These are phyloP conservation scores for Phoma sp. DNA, from an alignment of 2,329 filamentous ascomycete genomes.

Conservation along the genomic window DNA sequence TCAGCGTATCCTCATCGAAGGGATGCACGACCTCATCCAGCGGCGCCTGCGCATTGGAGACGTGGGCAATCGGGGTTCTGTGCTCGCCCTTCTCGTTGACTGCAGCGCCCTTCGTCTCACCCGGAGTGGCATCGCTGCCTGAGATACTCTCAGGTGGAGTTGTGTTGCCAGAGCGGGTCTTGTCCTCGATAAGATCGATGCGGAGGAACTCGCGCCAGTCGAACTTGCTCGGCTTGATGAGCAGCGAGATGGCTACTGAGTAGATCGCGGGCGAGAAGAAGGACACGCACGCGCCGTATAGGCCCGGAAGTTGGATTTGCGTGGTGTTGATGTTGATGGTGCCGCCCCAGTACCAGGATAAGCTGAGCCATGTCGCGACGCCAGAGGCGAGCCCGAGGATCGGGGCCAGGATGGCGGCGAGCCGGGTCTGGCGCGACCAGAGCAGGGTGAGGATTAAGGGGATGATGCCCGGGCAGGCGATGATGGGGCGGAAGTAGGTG, in stretches of 20 bases:
- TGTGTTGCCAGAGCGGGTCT: conserved; percentile 4
- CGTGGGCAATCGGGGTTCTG: background rate
- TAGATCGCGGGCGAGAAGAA: conserved; percentile 76
- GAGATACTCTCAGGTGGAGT: conserved; percentile 6
- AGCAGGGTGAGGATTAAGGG: conserved; percentile 78
- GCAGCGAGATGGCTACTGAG: conserved; percentile 13
- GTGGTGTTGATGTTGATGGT: conserved; percentile 47
- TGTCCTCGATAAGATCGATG: conserved; percentile 18
- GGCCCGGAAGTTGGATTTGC: conserved; percentile 76
- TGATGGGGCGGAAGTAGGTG: conserved; percentile 85
- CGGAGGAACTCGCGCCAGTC: conserved; percentile 19
- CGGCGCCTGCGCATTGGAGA: conserved; percentile 8
- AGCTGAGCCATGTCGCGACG: conserved; percentile 14
- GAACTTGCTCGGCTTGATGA: conserved; percentile 5
- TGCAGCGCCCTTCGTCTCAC: background rate
- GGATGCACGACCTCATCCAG: conserved; percentile 18
- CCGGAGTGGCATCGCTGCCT: background rate
- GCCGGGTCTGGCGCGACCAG: conserved; percentile 78
- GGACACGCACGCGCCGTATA: conserved; percentile 78
- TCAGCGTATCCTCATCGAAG: conserved; percentile 13
- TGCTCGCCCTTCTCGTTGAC: background rate
- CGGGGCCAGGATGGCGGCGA: conserved; percentile 63
- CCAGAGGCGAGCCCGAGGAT: conserved; percentile 13
- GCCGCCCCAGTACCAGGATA: conserved; percentile 23
- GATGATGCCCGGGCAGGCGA: conserved; percentile 82